A percentile compares a stretch with the other conserved stretches of the same genome.
Conservation (phyloP, 768 basidiomycete species). For the Mycena venus region DNA sequence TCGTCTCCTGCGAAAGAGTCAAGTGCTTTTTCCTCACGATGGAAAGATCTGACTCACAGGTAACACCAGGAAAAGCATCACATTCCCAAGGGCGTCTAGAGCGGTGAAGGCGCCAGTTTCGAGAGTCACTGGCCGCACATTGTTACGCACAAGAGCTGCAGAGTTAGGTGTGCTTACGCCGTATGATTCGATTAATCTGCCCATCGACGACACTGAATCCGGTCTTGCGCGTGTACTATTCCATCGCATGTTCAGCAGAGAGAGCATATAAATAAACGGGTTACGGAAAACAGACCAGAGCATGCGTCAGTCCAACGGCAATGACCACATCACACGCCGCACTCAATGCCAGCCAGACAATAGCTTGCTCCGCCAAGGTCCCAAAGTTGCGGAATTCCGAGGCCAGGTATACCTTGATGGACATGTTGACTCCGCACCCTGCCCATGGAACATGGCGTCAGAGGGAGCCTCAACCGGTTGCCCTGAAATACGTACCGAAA, state of each 20-base stretch:
- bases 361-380: not conserved
- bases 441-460: too few species aligned
- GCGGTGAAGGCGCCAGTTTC: conserved; percentile 21
- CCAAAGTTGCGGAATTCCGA: conserved; percentile 8
- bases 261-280: too few species aligned
- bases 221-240: conserved; percentile 19
- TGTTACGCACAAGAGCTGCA: not conserved
- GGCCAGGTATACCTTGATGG: not conserved
- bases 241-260: not conserved
- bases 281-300: conserved; percentile 17
- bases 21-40: not conserved
- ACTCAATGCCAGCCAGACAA: conserved; percentile 5
- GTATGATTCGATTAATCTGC: conserved; percentile 22
- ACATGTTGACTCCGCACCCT: conserved; percentile 7
- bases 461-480: too few species aligned
- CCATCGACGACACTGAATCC: not conserved
- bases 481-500: conserved; percentile 7
- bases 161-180: not conserved
- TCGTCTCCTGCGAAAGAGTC: not conserved
- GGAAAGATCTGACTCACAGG: not conserved
- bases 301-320: conserved; percentile 14
- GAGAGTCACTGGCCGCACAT: conserved; percentile 2
- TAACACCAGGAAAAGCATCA: conserved; percentile 2
- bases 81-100: conserved; percentile 3
- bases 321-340: conserved; percentile 21